These are phyloP conservation scores for Phytophthora fragariae DNA, from an alignment of 352 stramenopile genomes.

Conservation along the genomic window DNA sequence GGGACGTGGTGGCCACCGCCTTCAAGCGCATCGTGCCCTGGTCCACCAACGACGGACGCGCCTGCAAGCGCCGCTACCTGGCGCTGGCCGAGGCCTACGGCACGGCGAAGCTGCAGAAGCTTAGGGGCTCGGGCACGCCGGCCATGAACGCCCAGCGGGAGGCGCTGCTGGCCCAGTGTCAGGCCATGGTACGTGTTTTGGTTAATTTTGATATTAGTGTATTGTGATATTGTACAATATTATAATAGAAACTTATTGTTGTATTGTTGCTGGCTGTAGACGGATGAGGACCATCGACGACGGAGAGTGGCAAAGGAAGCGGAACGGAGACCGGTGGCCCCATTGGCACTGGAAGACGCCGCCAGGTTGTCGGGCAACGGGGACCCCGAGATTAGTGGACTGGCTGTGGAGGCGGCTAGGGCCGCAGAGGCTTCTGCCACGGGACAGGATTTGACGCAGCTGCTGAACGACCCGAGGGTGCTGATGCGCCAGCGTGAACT, in stretches of 20 bases:
- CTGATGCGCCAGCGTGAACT: conserved; percentile 33
- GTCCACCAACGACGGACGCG: conserved; percentile 32
- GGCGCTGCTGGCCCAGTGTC: conserved; percentile 28
- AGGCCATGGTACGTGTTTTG: conserved; percentile 17
- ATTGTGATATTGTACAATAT: conserved; percentile 25
- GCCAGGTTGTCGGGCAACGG: conserved; percentile 15
- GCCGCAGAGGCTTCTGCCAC: not conserved
- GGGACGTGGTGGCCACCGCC: conserved; percentile 22
- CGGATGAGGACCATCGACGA: conserved; percentile 27
- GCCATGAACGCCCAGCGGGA: conserved; percentile 33
- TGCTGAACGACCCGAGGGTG: conserved; percentile 31
- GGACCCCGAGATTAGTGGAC: conserved; percentile 1
- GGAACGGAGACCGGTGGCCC: conserved; percentile 13
- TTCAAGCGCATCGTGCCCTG: conserved; percentile 34
- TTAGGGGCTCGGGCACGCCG: conserved; percentile 31
- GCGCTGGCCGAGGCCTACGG: conserved; percentile 27
- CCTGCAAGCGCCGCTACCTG: conserved; percentile 37
- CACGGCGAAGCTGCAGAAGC: conserved; percentile 28
- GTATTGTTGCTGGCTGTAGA: conserved; percentile 21
- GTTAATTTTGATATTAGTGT: not conserved
- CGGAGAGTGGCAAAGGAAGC: conserved; percentile 20
- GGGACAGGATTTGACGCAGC: conserved; percentile 18
- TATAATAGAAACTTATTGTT: conserved; percentile 10
- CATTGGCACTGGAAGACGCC: conserved; percentile 28
- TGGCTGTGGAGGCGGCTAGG: not conserved